Evolutionary conservation across 1,139 yeast species (phyloP).

Genomic region (Lodderomyces pseudojiufengensis): DNA sequence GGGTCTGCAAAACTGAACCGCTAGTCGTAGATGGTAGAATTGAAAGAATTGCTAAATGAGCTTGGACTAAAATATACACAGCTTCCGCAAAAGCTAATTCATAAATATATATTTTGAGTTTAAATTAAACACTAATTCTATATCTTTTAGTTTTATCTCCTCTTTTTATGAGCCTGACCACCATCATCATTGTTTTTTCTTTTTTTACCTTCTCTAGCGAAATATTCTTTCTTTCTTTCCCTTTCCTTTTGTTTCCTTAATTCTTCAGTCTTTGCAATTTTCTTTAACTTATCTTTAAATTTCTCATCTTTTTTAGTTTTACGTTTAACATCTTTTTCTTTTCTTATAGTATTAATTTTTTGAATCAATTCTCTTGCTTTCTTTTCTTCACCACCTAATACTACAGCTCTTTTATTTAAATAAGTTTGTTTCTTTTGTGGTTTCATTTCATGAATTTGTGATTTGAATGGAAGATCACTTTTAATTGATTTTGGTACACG

Average conservation of each 20-base stretch:
- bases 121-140: no score
- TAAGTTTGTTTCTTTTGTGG: slow-evolving; percentile 84
- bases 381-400: slow-evolving; percentile 88
- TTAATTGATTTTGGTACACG: slow-evolving; percentile 79
- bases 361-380: slow-evolving; percentile 87
- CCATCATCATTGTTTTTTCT: slow-evolving; percentile 45
- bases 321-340: slow-evolving; percentile 81
- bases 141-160: no score
- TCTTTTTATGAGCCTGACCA: slow-evolving; percentile 3
- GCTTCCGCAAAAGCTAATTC: no score
- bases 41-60: no score
- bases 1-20: no score
- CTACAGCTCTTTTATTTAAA: slow-evolving; percentile 90
- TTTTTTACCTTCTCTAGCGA: slow-evolving; percentile 69
- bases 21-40: no score
- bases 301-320: slow-evolving; percentile 72
- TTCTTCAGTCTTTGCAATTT: slow-evolving; percentile 70
- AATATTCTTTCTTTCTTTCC: slow-evolving; percentile 84
- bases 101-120: no score
- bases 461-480: slow-evolving; percentile 80
- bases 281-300: slow-evolving; percentile 71
- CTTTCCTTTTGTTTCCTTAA: slow-evolving; percentile 69
- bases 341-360: slow-evolving; percentile 78
- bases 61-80: no score
- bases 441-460: slow-evolving; percentile 84